These are phyloP conservation scores for Phellopilus nigrolimitatus DNA, from an alignment of 1,284 basidiomycete species.

Conservation along the genomic window DNA sequence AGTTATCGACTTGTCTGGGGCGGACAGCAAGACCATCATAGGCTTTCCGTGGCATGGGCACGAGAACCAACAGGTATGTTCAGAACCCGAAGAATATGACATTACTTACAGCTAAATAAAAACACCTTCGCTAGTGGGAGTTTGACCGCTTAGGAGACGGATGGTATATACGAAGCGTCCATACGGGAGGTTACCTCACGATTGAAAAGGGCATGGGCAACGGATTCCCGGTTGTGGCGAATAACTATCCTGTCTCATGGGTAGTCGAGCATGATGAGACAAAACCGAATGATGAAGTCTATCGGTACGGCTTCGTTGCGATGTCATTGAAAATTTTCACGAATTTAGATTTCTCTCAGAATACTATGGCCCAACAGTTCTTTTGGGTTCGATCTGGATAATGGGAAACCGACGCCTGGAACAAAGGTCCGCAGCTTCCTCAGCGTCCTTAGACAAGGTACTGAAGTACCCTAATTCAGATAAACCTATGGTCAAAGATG, in stretches of 20 bases:
- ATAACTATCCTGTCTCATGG: slow-evolving; percentile 16
- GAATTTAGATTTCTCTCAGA: not conserved
- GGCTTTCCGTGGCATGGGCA: slow-evolving; percentile 14
- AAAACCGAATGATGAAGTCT: not conserved
- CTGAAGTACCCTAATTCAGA: not conserved
- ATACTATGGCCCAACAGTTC: slow-evolving; percentile 14
- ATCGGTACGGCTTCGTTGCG: not conserved
- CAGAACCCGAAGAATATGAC: not conserved
- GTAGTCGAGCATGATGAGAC: slow-evolving; percentile 1
- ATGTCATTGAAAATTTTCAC: not conserved
- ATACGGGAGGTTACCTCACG: slow-evolving; percentile 10
- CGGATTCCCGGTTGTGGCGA: slow-evolving; percentile 7
- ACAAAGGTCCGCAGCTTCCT: slow-evolving; percentile 3
- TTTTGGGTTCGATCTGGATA: slow-evolving; percentile 4
- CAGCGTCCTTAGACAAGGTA: not conserved
- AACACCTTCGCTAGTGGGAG: slow-evolving; percentile 8
- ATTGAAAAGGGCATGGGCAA: slow-evolving; percentile 9
- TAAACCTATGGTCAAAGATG: not conserved
- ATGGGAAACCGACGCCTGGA: slow-evolving; percentile 9
- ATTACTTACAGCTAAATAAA: not conserved
- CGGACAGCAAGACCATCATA: slow-evolving; percentile 13
- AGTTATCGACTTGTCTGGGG: slow-evolving; percentile 15
- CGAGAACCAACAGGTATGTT: slow-evolving; percentile 16
- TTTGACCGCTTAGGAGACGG: slow-evolving; percentile 8
- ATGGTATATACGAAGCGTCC: slow-evolving; percentile 16